phyloP scores from a whole-genome alignment of 352 stramenopile genomes.

The Phytophthora colocasiae region DNA sequence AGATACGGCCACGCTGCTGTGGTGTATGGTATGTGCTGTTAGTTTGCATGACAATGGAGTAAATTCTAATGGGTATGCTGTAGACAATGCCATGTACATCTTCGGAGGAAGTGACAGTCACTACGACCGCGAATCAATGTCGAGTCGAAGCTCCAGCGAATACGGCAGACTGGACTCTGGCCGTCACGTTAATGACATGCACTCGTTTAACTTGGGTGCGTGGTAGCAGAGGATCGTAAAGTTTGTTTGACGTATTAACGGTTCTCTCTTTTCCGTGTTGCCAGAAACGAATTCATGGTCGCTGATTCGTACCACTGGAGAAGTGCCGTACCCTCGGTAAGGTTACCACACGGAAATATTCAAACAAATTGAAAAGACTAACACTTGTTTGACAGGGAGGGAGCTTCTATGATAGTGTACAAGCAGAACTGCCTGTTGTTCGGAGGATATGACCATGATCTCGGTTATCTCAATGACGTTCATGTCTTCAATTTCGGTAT shows the following conservation, averaged over 20 bases:
- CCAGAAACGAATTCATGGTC: slow-evolving; percentile 60
- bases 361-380: no score
- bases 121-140: slow-evolving; percentile 69
- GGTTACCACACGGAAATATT: background rate
- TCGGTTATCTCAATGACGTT: slow-evolving; percentile 95
- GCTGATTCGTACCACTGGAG: slow-evolving; percentile 44
- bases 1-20: slow-evolving; percentile 96
- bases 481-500: slow-evolving; percentile 96
- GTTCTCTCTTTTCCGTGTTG: slow-evolving; percentile 35
- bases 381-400: slow-evolving; percentile 54
- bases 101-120: slow-evolving; percentile 59
- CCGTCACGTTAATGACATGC: slow-evolving; percentile 95
- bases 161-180: slow-evolving; percentile 88
- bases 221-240: background rate
- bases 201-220: slow-evolving; percentile 95
- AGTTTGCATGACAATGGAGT: background rate
- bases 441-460: slow-evolving; percentile 96
- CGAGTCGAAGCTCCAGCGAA: slow-evolving; percentile 86
- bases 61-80: slow-evolving; percentile 3
- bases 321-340: slow-evolving; percentile 77
- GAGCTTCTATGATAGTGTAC: slow-evolving; percentile 91
- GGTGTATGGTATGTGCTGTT: slow-evolving; percentile 64
- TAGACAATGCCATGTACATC: slow-evolving; percentile 45
- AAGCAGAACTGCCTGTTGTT: slow-evolving; percentile 95
- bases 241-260: background rate